Evolutionary conservation across 352 stramenopile species (phyloP), one percentile per base, ranked within the genome.

Genomic region (Pythium aquatile): DNA sequence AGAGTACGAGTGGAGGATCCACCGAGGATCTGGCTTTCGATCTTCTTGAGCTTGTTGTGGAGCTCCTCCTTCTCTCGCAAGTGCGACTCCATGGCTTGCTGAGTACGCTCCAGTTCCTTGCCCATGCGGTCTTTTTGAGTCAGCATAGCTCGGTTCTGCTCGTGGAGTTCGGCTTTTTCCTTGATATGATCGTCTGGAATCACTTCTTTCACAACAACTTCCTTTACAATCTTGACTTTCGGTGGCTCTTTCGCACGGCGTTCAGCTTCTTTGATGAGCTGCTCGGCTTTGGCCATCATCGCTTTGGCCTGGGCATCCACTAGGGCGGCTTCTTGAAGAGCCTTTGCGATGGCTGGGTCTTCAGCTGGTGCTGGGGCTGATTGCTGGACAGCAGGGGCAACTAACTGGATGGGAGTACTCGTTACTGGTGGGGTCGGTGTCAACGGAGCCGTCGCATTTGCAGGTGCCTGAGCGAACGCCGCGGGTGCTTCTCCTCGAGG

Each of bases 161-260:
- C 76, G 8, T 83, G 72, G 16, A 94, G 75, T 24, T 90, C 74
- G 0, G 85, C 72, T 6, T 79, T 75, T 46, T 91, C 78, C 49
- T 88, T 81, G 24, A 84, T 66, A 47, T 93, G 83, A 2, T 73
- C 54, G 47, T 90, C 83, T 6, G 85, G 79, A 37, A 94, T 84
- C n/a, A 91, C 80, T 61, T 94, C 83, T 39, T 87, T 87, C 24
- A 91, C 79, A 6, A 91, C 81, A 4, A 90, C 81, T 53, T 94
- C 73, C 52, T 82, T 81, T 29, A 85, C 67, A 39, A 87, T 72
- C 55, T 81, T 77, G 2, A 86, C 65, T 16, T 80, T 69, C 20
- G 80, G 74, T 2, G 64, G 65, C 11, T 73, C 63, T 35, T 81
- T 65, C 10, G 69, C 63, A 3, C 72, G 73, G 30, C 68, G 55